Base-by-base conservation (phyloP, 441 rosid species). In the Manihot esculenta region DNA sequence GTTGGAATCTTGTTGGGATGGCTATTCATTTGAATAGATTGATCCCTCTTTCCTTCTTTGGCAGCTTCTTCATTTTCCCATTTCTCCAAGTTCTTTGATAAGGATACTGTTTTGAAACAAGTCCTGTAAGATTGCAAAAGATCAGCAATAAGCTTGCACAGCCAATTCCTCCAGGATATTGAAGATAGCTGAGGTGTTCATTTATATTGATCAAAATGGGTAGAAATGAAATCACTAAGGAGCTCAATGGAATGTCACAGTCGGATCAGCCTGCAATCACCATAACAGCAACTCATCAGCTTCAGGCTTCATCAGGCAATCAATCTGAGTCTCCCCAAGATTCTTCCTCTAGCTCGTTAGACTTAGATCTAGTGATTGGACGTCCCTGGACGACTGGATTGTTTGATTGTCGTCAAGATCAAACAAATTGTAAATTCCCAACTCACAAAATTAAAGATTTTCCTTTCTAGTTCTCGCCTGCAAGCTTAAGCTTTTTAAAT, bases 321-420 rank as follows among this genome's bases (percentile, higher is more conserved):
- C 26, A 53, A 14, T 3, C 20, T 30, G 42, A 58, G 21, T 27
- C 62, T 14, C 30, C 38, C 15, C 41, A 58, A 58, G 62, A 58
- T 15, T 27, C 61, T 12, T 57, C 61, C 33, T 26, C 61, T 57
- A 26, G 7, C 30, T 58, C 17, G 12, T 27, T 27, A 27, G 42
- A 15, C 7, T 2, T 26, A 7, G 62, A 58, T 13, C n/a, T 30
- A 41, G 30, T 58, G 17, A 15, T 30, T 58, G 62, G 21, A 30
- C 38, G 17, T 58, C 42, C 42, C 15, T 58, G 62, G 62, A 58
- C 62, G 1, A 30, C 62, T 7, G 62, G 62, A 58, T 58, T 58
- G 62, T 58, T 58, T 20, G 62, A 58, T 17, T 58, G 20, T 15
- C 62, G 42, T 2, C n/a, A 58, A 27, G 30, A 58, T 58, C 10